Conservation (phyloP, 805 yeast species). For the Kluyveromyces siamensis region DNA sequence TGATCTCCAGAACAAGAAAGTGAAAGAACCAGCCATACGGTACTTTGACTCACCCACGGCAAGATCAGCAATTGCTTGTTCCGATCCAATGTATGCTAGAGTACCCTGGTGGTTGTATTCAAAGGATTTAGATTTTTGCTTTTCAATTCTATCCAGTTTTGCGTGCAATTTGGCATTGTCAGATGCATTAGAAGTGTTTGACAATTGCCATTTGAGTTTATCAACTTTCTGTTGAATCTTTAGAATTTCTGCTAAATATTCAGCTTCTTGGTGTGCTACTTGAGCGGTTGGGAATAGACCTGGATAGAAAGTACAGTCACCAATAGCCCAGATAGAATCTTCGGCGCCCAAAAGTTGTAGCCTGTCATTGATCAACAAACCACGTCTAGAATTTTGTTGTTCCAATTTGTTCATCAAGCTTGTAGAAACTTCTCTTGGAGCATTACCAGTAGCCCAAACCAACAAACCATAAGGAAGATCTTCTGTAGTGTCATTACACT, state of each 20-base stretch:
- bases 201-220: slow-evolving; percentile 38
- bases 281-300: slow-evolving; percentile 95
- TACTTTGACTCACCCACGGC: slow-evolving; percentile 67
- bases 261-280: slow-evolving; percentile 93
- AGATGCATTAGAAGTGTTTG: slow-evolving; percentile 30
- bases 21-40: slow-evolving; percentile 75
- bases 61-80: slow-evolving; percentile 89
- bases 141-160: slow-evolving; percentile 35
- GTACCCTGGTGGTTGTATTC: slow-evolving; percentile 86
- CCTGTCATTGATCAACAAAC: slow-evolving; percentile 76
- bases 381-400: slow-evolving; percentile 82
- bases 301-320: slow-evolving; percentile 86
- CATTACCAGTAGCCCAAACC: slow-evolving; percentile 98
- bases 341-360: slow-evolving; percentile 74
- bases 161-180: slow-evolving; percentile 37
- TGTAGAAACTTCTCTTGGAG: slow-evolving; percentile 68
- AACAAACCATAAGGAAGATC: slow-evolving; percentile 84
- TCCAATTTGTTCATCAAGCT: slow-evolving; percentile 61
- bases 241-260: slow-evolving; percentile 65
- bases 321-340: slow-evolving; percentile 73
- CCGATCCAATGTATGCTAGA: slow-evolving; percentile 87
- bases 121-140: slow-evolving; percentile 46
- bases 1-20: slow-evolving; percentile 90
- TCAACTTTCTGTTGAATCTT: slow-evolving; percentile 56
- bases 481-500: slow-evolving; percentile 60